Evolutionary conservation across 1,284 basidiomycete genomes (phyloP), one percentile per base, ranked within the genome.

Genomic region (Heterobasidion annosum): DNA sequence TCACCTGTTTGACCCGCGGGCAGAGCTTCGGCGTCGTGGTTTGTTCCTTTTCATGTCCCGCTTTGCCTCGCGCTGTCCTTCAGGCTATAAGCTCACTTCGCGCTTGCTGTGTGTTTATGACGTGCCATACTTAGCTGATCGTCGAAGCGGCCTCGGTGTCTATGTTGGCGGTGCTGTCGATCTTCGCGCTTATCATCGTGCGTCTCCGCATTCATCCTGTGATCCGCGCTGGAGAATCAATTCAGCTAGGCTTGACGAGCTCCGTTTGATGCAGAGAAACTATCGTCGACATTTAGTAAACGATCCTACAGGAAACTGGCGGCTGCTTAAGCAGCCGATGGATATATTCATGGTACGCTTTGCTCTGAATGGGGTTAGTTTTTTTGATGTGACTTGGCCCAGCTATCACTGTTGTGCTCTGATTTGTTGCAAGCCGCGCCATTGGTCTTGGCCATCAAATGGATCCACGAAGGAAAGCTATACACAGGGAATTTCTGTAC

Each of bases 401-500:
- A 58, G 57, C 47, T 56, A 12, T 40, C 52, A 7, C 16, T 58
- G 49, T 50, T 58, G 40, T 35, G 10, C 16, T 54, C 47, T 18
- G 57, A 58, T 34, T 1, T 57, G 8, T 10, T 54, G 9, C 57
- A 56, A 47, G 55, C 57, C 18, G 19, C 56, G 4, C 55, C 55
- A 0, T 40, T 47, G 13, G 49, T 58, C 33, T 33, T 56, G 13
- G 45, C 51, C 40, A 43, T 54, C 45, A 53, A 52, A 25, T 58
- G 57, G 57, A 45, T 51, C 8, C 45, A 50, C 12, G 40, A 51
- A 6, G 57, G 57, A 9, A 55, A 54, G 9, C 53, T 56, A 16
- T 42, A 37, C 6, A 34, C 37, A 1, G 74, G 74, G 1, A 25
- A 64, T 3, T 61, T 70, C 18, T 80, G 77, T 61, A 74, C 71